These are phyloP conservation scores for Vanrija pseudolonga DNA, from an alignment of 1,284 basidiomycete species.

Conservation along the genomic window DNA sequence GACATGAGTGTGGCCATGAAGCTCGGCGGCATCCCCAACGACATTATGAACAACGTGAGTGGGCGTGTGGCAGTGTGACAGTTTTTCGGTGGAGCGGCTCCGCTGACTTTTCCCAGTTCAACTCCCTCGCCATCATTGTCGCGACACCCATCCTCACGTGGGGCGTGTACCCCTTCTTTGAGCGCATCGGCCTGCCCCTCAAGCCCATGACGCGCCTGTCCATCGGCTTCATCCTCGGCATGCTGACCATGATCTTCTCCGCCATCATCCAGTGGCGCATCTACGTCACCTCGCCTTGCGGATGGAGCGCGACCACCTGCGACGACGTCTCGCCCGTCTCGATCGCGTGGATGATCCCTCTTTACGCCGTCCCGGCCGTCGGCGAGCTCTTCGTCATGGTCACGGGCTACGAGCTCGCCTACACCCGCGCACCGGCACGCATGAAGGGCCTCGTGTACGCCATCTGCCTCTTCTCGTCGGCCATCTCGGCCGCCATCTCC, in stretches of 20 bases:
- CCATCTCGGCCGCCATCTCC: constrained; percentile 51
- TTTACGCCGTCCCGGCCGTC: constrained; percentile 51
- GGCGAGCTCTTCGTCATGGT: constrained; percentile 54
- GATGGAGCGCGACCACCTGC: constrained; percentile 47
- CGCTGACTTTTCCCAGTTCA: constrained; percentile 46
- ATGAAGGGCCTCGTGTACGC: constrained; percentile 51
- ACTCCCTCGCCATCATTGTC: constrained; percentile 52
- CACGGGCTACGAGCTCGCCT: constrained; percentile 53
- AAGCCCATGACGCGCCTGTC: constrained; percentile 37
- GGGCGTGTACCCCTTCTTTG: constrained; percentile 50
- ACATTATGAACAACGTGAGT: constrained; percentile 47
- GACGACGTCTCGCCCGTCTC: constrained; percentile 23
- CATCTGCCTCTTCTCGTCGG: constrained; percentile 50
- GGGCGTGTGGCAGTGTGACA: too few relatives aligned
- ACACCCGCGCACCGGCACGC: constrained; percentile 49
- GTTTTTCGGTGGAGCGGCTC: too few relatives aligned
- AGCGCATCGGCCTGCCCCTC: constrained; percentile 40
- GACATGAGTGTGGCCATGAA: constrained; percentile 50
- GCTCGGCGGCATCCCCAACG: constrained; percentile 52
- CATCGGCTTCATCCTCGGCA: constrained; percentile 43
- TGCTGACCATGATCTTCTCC: constrained; percentile 48
- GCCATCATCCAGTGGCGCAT: constrained; percentile 53
- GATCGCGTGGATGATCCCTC: constrained; percentile 48
- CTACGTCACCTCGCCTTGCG: constrained; percentile 51
- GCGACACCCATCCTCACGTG: constrained; percentile 51